Base-by-base conservation (phyloP, 2,329 filamentous ascomycete genomes). In the Trichoderma sp. region DNA sequence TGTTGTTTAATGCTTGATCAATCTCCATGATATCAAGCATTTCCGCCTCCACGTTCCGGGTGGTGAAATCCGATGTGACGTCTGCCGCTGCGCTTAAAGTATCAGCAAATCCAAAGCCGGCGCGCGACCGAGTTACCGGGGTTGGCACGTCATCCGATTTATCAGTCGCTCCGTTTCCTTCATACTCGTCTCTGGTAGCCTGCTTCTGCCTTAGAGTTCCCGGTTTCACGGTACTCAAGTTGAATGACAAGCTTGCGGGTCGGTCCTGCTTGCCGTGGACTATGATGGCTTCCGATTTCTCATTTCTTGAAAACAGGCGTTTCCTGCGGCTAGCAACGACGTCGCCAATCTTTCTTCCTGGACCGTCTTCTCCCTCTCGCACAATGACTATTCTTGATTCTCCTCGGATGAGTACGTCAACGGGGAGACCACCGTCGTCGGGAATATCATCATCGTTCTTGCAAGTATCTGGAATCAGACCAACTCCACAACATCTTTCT, bases 21-120 rank as follows among this genome's bases (percentile, higher is more conserved):
- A 90, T 89, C 72, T 88, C 87, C 83, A 89, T 86, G 55, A 90
- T 87, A 75, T 89, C 87, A 72, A 90, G 80, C 81, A 89, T 85
- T 77, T 89, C 87, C 34, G 83, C 81, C 74, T 89, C 87, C 14
- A 88, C 81, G 68, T 89, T 83, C 37, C 87, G 80, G 30, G 81
- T 79, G 26, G 80, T 82, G n/a, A 83, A 79, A 61, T 86, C 83
- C 39, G 84, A 82, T 26, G 80, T 79, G 7, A 80, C 77, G 68
- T 89, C 86, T 3, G 87, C 87, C 1, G 87, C 87, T 1, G 80
- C 83, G 59, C 79, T 82, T 37, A 89, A 75, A 21, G 81, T 84
- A 54, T 83, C 82, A 46, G 82, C 81, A 71, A 89, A 89, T 21
- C 83, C 80, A 37, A 88, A 81, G 18, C 83, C 83, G 10, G 78